A percentile compares a stretch with the other conserved stretches of the same genome.
phyloP scores from a whole-genome alignment of 192 early-diverging fungal species.

The Bifiguratus adelaidae region DNA sequence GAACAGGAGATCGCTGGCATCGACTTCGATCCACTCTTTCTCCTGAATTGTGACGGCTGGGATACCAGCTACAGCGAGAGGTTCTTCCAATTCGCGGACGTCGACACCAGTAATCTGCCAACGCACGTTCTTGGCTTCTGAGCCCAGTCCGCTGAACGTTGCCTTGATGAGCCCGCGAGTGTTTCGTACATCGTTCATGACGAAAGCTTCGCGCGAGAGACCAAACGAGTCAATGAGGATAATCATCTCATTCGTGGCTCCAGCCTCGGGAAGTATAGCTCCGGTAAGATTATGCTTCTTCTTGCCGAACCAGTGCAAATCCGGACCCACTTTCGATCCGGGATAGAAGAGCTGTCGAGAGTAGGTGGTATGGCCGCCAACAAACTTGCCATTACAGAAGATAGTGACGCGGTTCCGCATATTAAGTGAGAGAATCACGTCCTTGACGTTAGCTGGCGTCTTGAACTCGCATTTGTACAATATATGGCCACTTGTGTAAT shows the following conservation, averaged over 20 bases:
- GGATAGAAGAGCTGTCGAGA: slow-evolving; percentile 36
- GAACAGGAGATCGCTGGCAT: neutral
- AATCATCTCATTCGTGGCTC: slow-evolving; percentile 50
- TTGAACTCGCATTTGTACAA: slow-evolving; percentile 46
- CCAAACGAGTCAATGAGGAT: slow-evolving; percentile 72
- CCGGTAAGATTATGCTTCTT: slow-evolving; percentile 44
- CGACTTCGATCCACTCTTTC: slow-evolving; percentile 25
- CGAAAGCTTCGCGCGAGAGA: slow-evolving; percentile 52
- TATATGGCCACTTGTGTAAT: slow-evolving; percentile 50
- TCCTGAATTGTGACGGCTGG: slow-evolving; percentile 52
- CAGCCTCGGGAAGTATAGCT: slow-evolving; percentile 25
- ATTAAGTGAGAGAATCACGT: slow-evolving; percentile 48
- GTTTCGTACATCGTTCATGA: slow-evolving; percentile 65
- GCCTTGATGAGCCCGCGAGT: slow-evolving; percentile 65
- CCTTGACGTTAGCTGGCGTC: slow-evolving; percentile 12
- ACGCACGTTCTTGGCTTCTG: slow-evolving; percentile 21
- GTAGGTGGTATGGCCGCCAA: slow-evolving; percentile 76
- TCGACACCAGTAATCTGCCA: slow-evolving; percentile 73
- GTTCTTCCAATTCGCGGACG: slow-evolving; percentile 40
- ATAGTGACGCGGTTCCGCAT: slow-evolving; percentile 61
- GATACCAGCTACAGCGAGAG: slow-evolving; percentile 60
- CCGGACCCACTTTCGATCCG: slow-evolving; percentile 65
- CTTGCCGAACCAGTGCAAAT: slow-evolving; percentile 43
- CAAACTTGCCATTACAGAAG: slow-evolving; percentile 57
- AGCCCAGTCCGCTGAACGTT: slow-evolving; percentile 38